These are phyloP conservation scores for Gossypium davidsonii DNA, from an alignment of 441 rosid species.

Conservation along the genomic window DNA sequence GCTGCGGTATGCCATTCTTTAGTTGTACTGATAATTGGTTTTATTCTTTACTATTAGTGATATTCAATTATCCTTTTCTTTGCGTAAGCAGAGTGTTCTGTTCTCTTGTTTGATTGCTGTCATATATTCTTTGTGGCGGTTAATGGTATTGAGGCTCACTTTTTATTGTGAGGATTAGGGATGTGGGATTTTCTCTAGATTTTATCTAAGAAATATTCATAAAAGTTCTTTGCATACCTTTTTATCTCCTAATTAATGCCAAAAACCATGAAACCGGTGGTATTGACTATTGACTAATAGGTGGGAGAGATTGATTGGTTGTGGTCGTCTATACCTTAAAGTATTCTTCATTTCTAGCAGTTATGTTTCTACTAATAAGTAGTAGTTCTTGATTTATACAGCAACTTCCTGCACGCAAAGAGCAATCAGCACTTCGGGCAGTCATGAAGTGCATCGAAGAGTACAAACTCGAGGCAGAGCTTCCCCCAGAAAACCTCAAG, in stretches of 20 bases:
- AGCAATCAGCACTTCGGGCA: conserved; percentile 82
- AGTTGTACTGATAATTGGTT: neutral
- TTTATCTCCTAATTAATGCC: neutral
- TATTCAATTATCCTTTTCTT: neutral
- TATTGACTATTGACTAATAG: neutral
- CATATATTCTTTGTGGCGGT: neutral
- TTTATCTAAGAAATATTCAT: neutral
- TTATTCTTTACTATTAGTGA: neutral
- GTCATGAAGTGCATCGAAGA: conserved; percentile 94
- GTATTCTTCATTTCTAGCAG: neutral
- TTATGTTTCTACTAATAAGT: conserved; percentile 10
- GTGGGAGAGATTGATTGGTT: neutral
- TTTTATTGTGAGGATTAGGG: neutral
- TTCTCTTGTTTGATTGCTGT: neutral
- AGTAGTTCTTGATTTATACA: conserved; percentile 18
- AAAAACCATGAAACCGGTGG: neutral
- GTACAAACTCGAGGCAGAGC: conserved; percentile 72
- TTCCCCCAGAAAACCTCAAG: conserved; percentile 88
- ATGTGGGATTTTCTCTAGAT: neutral
- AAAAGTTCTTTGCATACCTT: neutral
- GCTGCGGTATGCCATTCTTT: conserved; percentile 50
- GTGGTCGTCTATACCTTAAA: neutral
- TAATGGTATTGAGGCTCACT: neutral
- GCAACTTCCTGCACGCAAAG: conserved; percentile 74
- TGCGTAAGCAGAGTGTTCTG: neutral